Conservation (phyloP, 192 early-diverging fungal species). For the Podila verticillata region DNA sequence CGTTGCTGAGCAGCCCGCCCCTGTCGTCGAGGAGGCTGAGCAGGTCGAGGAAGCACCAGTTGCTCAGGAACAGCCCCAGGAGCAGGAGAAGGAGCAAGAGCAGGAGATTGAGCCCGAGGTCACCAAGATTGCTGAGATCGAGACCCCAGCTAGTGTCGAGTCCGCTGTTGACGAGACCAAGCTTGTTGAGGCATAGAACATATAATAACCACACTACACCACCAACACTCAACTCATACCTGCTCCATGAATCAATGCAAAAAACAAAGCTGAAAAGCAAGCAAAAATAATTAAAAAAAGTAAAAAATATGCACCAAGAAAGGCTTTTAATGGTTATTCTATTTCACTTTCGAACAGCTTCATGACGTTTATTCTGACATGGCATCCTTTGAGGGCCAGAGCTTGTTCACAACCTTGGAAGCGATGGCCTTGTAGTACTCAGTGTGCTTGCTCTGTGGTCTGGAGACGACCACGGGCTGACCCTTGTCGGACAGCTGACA, state of each 20-base stretch:
- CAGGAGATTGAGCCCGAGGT: background rate
- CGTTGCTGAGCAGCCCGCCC: conserved; percentile 1
- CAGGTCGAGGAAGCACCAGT: background rate
- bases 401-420: conserved; percentile 52
- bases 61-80: no score
- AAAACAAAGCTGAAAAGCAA: no score
- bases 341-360: no score
- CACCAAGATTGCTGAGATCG: background rate
- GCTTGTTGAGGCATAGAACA: background rate
- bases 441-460: conserved; percentile 61
- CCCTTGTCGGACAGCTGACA: conserved; percentile 78
- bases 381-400: conserved; percentile 23
- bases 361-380: no score
- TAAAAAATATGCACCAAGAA: background rate
- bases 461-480: conserved; percentile 71
- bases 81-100: no score
- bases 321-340: background rate
- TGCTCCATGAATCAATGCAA: background rate
- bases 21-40: background rate
- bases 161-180: background rate
- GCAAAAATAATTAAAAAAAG: background rate
- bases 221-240: background rate
- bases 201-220: background rate
- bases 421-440: conserved; percentile 62
- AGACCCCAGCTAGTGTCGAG: background rate